Evolutionary conservation across 208 protist species (phyloP).

Genomic region (Ichthyophonus hoferi): DNA sequence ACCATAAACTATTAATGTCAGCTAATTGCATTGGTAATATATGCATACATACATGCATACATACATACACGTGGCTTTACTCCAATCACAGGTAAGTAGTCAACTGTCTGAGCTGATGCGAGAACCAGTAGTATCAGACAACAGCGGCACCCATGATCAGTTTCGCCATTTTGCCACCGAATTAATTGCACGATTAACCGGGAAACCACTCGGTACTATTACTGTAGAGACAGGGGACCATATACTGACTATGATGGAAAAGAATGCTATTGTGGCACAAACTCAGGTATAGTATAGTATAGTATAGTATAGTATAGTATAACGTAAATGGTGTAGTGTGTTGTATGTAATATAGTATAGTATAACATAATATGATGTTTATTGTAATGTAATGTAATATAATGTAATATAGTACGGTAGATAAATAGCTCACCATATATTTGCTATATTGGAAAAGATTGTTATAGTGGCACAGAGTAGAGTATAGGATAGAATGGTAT

Average conservation of each 20-base stretch:
- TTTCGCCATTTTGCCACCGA: background rate
- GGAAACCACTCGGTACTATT: constrained; percentile 1
- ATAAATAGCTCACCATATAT: too few species aligned
- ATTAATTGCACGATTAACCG: constrained; percentile 30
- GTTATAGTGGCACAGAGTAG: too few species aligned
- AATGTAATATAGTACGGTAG: too few species aligned
- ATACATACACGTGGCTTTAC: background rate
- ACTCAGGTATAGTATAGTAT: constrained; percentile 30
- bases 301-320: background rate
- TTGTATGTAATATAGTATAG: background rate
- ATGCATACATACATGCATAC: background rate
- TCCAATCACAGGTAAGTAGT: background rate
- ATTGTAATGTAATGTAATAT: too few species aligned
- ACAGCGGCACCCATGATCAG: background rate
- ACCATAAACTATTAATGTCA: too few species aligned
- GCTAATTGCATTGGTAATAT: background rate
- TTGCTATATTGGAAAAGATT: too few species aligned
- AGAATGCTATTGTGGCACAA: constrained; percentile 23
- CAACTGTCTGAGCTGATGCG: constrained; percentile 36
- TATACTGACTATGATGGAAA: constrained; percentile 21
- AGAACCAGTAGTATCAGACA: constrained; percentile 31
- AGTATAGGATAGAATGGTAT: too few species aligned
- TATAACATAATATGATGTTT: too few species aligned
- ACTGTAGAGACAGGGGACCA: constrained; percentile 17
- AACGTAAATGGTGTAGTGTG: background rate